These are phyloP conservation scores for Heliocybe sulcata DNA, from an alignment of 1,284 basidiomycete genomes.

Conservation along the genomic window DNA sequence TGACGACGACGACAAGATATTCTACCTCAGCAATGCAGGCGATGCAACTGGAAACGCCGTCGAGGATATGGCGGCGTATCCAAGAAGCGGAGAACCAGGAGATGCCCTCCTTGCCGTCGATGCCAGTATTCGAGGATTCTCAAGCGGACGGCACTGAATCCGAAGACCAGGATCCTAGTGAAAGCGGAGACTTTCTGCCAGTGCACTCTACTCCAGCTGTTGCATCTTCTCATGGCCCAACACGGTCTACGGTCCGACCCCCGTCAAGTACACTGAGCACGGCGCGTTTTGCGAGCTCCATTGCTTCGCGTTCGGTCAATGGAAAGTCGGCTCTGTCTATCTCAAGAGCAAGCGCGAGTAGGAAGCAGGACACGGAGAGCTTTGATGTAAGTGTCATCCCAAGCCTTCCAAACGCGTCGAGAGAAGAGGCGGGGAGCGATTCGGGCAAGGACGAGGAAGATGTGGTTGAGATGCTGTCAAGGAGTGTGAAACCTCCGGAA, in stretches of 20 bases:
- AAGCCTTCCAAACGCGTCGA: conserved; percentile 8
- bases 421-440: conserved; percentile 34
- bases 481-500: conserved; percentile 7
- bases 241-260: conserved; percentile 37
- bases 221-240: conserved; percentile 30
- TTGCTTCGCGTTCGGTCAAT: conserved; percentile 41
- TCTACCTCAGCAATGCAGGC: not conserved
- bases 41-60: conserved; percentile 61
- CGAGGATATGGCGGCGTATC: conserved; percentile 72
- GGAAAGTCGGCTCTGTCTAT: conserved; percentile 21
- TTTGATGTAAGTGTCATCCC: conserved; percentile 15
- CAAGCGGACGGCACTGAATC: conserved; percentile 12
- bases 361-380: conserved; percentile 11
- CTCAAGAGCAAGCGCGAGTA: conserved; percentile 9
- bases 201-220: conserved; percentile 61
- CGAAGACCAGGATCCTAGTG: conserved; percentile 17
- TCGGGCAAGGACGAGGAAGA: conserved; percentile 28
- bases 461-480: not conserved
- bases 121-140: conserved; percentile 58
- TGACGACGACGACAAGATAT: too few species aligned
- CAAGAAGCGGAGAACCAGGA: conserved; percentile 60
- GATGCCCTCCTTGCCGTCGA: conserved; percentile 71
- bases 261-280: conserved; percentile 55
- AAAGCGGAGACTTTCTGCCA: conserved; percentile 26
- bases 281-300: conserved; percentile 65